These are phyloP conservation scores for Rhizodiscina lignyota DNA, from an alignment of 495 filamentous ascomycete species.

Conservation along the genomic window DNA sequence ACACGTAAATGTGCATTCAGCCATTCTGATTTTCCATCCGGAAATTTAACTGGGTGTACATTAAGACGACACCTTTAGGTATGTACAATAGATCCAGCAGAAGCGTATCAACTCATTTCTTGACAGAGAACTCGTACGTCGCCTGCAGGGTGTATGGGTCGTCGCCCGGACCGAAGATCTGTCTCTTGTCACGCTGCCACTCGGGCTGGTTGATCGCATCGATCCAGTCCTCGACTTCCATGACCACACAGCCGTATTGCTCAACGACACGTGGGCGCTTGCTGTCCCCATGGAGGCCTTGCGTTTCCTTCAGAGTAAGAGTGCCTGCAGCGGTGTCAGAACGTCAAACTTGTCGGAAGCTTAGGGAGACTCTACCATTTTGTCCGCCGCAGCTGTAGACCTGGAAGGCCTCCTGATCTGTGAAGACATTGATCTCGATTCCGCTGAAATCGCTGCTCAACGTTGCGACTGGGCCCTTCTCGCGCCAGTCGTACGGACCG, in stretches of 20 bases:
- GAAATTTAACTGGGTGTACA: no score
- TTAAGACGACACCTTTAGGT: no score
- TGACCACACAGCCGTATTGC: constrained; percentile 41
- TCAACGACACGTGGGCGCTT: constrained; percentile 24
- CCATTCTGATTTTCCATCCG: no score
- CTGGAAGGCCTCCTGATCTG: constrained; percentile 18
- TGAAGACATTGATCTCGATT: constrained; percentile 14
- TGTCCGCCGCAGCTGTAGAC: constrained; percentile 16
- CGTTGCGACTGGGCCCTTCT: constrained; percentile 40
- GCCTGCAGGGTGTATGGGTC: no score
- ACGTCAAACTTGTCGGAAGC: constrained; percentile 1
- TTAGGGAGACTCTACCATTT: constrained; percentile 9
- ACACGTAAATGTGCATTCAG: no score
- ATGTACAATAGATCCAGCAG: no score
- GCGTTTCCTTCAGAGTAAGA: constrained; percentile 21
- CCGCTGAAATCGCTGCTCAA: constrained; percentile 24
- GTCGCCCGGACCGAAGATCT: constrained; percentile 21
- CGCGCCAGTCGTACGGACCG: constrained; percentile 41
- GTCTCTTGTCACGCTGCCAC: constrained; percentile 17
- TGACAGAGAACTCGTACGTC: no score
- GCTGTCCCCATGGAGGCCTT: constrained; percentile 14
- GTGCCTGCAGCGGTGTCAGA: constrained; percentile 13
- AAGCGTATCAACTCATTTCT: no score
- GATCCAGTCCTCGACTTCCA: constrained; percentile 27
- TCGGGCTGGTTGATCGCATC: constrained; percentile 24